A percentile compares a stretch with the other conserved stretches of the same genome.
Evolutionary conservation across 805 yeast species (phyloP).

Genomic region (Candida verbasci): DNA sequence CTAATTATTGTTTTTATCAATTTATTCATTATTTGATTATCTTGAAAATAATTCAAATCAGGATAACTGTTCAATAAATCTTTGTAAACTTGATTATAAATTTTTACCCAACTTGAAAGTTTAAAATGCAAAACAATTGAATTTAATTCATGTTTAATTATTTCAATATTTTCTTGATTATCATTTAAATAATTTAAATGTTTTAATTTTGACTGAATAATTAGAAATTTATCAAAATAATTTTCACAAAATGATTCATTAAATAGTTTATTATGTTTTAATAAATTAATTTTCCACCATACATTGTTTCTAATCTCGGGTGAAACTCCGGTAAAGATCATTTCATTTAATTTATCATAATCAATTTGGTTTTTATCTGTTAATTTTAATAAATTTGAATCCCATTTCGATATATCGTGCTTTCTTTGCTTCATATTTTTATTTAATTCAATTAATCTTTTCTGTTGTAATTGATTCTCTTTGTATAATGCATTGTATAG

Average conservation of each 20-base stretch:
- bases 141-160: neutral
- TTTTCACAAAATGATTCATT: slow-evolving; percentile 12
- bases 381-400: slow-evolving; percentile 9
- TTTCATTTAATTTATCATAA: slow-evolving; percentile 3
- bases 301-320: slow-evolving; percentile 35
- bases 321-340: slow-evolving; percentile 9
- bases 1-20: slow-evolving; percentile 26
- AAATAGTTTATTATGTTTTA: slow-evolving; percentile 4
- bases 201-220: slow-evolving; percentile 3
- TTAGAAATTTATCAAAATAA: slow-evolving; percentile 9
- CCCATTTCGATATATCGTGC: slow-evolving; percentile 28
- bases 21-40: slow-evolving; percentile 10
- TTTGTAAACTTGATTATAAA: slow-evolving; percentile 9
- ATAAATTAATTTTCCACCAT: slow-evolving; percentile 38
- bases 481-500: slow-evolving; percentile 36
- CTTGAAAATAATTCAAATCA: slow-evolving; percentile 17
- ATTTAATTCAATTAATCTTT: slow-evolving; percentile 26
- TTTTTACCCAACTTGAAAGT: slow-evolving; percentile 3
- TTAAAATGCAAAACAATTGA: slow-evolving; percentile 1
- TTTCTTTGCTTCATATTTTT: slow-evolving; percentile 28
- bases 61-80: slow-evolving; percentile 18
- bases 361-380: slow-evolving; percentile 4
- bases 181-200: slow-evolving; percentile 2
- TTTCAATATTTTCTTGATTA: neutral
- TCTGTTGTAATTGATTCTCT: slow-evolving; percentile 31